A percentile compares a stretch with the other conserved stretches of the same genome.
Conservation (phyloP, 2,329 filamentous ascomycete genomes). For the Aspergillus clavatus region DNA sequence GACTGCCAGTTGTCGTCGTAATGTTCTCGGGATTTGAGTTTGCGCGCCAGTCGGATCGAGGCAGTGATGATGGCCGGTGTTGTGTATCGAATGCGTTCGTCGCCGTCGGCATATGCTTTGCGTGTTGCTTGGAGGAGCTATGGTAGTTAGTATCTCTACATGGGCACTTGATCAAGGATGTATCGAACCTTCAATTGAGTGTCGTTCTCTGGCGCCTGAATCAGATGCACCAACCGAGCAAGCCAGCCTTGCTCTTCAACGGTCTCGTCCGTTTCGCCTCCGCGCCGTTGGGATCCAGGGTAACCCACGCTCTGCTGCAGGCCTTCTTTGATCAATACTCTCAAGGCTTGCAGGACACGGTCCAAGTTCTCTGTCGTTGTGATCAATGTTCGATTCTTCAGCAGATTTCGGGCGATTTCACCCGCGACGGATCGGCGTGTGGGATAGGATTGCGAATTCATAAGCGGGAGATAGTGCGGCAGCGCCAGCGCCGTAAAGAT, state of each 20-base stretch:
- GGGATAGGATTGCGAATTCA: slow-evolving; percentile 87
- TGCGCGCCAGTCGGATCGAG: slow-evolving; percentile 80
- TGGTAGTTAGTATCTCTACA: slow-evolving; percentile 16
- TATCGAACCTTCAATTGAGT: slow-evolving; percentile 71
- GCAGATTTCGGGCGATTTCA: slow-evolving; percentile 76
- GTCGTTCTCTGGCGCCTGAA: slow-evolving; percentile 79
- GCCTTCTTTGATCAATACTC: slow-evolving; percentile 90
- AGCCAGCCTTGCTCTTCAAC: slow-evolving; percentile 98
- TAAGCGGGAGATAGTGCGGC: slow-evolving; percentile 83
- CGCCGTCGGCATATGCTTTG: slow-evolving; percentile 84
- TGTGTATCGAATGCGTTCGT: slow-evolving; percentile 92
- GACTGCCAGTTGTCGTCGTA: slow-evolving; percentile 70
- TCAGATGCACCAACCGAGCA: slow-evolving; percentile 82
- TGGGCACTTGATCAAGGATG: background rate
- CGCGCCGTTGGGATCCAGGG: slow-evolving; percentile 71
- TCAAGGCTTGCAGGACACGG: slow-evolving; percentile 80
- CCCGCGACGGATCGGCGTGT: slow-evolving; percentile 87
- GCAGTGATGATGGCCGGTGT: slow-evolving; percentile 88
- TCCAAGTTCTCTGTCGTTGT: slow-evolving; percentile 74
- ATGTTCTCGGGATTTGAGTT: slow-evolving; percentile 87
- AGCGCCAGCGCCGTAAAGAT: slow-evolving; percentile 94
- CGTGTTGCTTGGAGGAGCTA: slow-evolving; percentile 77
- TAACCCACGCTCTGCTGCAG: slow-evolving; percentile 80
- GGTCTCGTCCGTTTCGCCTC: slow-evolving; percentile 90
- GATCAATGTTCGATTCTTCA: slow-evolving; percentile 76